Conservation (phyloP, 768 basidiomycete genomes). For the Pholiota molesta region DNA sequence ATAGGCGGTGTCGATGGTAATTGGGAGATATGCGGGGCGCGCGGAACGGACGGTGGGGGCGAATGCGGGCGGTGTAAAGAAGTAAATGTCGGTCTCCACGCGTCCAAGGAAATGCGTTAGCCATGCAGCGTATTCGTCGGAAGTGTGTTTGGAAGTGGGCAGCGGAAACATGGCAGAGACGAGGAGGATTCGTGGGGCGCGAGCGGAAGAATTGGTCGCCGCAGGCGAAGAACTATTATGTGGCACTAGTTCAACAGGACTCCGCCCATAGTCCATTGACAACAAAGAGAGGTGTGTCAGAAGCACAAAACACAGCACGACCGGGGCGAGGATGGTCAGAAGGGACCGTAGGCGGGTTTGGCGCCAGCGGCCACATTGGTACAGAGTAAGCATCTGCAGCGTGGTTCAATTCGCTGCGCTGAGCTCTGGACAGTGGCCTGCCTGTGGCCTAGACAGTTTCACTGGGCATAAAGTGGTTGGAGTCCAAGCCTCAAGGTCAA, state of each 20-base stretch:
- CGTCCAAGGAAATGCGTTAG: conserved; percentile 43
- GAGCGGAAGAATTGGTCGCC: not conserved
- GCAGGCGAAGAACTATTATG: not conserved
- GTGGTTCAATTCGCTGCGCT: not conserved
- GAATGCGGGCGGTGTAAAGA: conserved; percentile 49
- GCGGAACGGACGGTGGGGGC: conserved; percentile 14
- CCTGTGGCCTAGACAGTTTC: too few relatives aligned
- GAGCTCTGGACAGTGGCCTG: too few relatives aligned
- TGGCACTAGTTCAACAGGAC: not conserved
- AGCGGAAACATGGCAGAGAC: conserved; percentile 61
- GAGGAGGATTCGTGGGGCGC: conserved; percentile 41
- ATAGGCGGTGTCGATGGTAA: conserved; percentile 50
- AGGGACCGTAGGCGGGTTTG: not conserved
- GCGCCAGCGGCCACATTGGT: not conserved
- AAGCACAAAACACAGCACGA: not conserved
- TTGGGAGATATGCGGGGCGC: conserved; percentile 29
- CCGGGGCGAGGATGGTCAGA: not conserved
- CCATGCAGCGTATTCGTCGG: conserved; percentile 48
- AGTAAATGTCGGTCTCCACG: conserved; percentile 54
- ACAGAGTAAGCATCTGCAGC: not conserved
- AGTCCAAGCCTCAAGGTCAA: not conserved
- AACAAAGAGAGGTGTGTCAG: not conserved
- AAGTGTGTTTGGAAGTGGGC: conserved; percentile 49
- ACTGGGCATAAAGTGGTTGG: not conserved
- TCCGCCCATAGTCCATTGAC: not conserved